Conservation (phyloP, 805 yeast genomes). For the Wickerhamiella musiphila region DNA sequence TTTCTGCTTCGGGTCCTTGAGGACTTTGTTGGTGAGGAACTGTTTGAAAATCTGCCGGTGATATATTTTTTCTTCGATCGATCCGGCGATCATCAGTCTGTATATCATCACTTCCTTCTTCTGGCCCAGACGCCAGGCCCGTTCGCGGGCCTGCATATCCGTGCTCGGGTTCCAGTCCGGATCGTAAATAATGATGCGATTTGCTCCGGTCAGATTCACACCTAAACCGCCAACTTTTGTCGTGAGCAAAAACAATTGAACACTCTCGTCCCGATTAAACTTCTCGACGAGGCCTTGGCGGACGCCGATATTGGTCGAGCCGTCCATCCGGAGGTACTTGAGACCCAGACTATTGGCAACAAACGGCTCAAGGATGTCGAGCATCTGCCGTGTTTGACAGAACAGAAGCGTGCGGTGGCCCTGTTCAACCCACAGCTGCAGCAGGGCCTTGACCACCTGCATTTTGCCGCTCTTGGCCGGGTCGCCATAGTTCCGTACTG, state of each 20-base stretch:
- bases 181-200: slow-evolving; percentile 80
- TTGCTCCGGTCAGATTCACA: slow-evolving; percentile 86
- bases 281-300: slow-evolving; percentile 68
- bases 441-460: slow-evolving; percentile 65
- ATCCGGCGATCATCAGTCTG: slow-evolving; percentile 81
- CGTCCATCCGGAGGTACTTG: slow-evolving; percentile 77
- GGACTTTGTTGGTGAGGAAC: slow-evolving; percentile 75
- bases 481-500: slow-evolving; percentile 26
- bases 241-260: slow-evolving; percentile 60
- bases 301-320: slow-evolving; percentile 61
- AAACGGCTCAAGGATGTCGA: slow-evolving; percentile 65
- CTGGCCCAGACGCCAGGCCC: slow-evolving; percentile 96
- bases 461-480: slow-evolving; percentile 61
- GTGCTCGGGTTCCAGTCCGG: slow-evolving; percentile 99
- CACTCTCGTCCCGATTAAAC: slow-evolving; percentile 46
- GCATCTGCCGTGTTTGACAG: slow-evolving; percentile 87
- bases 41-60: slow-evolving; percentile 95
- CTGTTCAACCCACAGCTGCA: slow-evolving; percentile 60
- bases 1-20: slow-evolving; percentile 89
- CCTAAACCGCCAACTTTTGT: slow-evolving; percentile 96
- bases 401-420: slow-evolving; percentile 71
- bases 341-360: slow-evolving; percentile 28
- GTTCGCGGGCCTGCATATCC: slow-evolving; percentile 87
- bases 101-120: slow-evolving; percentile 82
- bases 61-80: slow-evolving; percentile 91